phyloP scores from a whole-genome alignment of 2,329 filamentous ascomycete genomes.

The Helicocarpus griseus region DNA sequence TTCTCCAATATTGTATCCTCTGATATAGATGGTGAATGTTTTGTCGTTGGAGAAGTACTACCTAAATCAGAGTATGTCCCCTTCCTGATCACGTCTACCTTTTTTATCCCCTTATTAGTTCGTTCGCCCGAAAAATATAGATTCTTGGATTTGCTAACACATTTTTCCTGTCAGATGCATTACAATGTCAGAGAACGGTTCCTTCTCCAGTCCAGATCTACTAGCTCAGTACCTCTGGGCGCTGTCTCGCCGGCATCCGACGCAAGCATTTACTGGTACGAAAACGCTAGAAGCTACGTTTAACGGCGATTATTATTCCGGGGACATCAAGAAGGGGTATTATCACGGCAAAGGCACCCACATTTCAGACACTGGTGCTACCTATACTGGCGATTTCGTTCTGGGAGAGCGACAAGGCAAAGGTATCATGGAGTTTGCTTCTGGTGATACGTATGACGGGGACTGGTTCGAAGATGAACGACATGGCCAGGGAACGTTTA shows the following conservation, averaged over 20 bases:
- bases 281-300: constrained; percentile 45
- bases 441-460: constrained; percentile 39
- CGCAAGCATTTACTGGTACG: constrained; percentile 34
- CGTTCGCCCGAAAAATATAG: no score
- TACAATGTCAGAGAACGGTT: constrained; percentile 23
- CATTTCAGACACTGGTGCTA: constrained; percentile 45
- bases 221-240: constrained; percentile 37
- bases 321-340: constrained; percentile 40
- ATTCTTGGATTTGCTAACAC: constrained; percentile 8
- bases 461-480: constrained; percentile 37
- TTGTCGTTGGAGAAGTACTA: constrained; percentile 34
- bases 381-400: constrained; percentile 47
- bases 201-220: constrained; percentile 29
- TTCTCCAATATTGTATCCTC: constrained; percentile 23
- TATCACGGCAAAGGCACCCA: constrained; percentile 47
- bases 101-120: no score
- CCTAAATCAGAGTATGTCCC: constrained; percentile 27
- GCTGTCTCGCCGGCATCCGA: constrained; percentile 36
- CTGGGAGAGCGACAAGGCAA: constrained; percentile 45
- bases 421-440: constrained; percentile 50
- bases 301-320: constrained; percentile 47
- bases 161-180: constrained; percentile 18
- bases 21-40: constrained; percentile 27
- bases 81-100: no score
- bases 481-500: constrained; percentile 48